Conservation (phyloP, 441 rosid species). For the Jatropha podagrica region DNA sequence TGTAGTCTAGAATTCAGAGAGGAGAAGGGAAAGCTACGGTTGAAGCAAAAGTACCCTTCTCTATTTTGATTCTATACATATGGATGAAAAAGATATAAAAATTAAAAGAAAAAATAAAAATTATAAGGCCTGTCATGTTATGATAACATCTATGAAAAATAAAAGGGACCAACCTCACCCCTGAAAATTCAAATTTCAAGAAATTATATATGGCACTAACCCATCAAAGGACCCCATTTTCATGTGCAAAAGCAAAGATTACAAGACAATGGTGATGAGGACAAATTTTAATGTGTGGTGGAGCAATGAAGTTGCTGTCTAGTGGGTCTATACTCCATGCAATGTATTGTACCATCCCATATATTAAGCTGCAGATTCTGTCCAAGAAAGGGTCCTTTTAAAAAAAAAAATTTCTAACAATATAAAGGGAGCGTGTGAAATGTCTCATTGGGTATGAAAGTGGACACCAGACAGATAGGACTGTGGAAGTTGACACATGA, state of each 20-base stretch:
- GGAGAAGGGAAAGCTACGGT: not conserved
- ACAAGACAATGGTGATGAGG: conserved; percentile 30
- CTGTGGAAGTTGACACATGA: conserved; percentile 43
- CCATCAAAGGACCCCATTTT: conserved; percentile 33
- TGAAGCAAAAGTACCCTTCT: not conserved
- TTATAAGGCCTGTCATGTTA: conserved; percentile 14
- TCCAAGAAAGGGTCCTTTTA: conserved; percentile 17
- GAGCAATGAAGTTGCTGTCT: conserved; percentile 30
- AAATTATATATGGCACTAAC: conserved; percentile 10
- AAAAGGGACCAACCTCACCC: not conserved
- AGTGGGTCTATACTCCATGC: conserved; percentile 37
- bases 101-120: not conserved
- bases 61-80: not conserved
- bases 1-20: not conserved
- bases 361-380: conserved; percentile 32
- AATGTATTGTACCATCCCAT: conserved; percentile 23
- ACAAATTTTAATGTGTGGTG: conserved; percentile 26
- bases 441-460: conserved; percentile 26
- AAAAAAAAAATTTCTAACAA: not conserved
- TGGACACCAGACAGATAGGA: conserved; percentile 26
- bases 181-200: conserved; percentile 23
- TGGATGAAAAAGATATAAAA: not conserved
- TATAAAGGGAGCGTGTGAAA: conserved; percentile 16
- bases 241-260: conserved; percentile 39
- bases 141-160: conserved; percentile 13